phyloP scores from a whole-genome alignment of 768 basidiomycete species.

The Suillus americanus region DNA sequence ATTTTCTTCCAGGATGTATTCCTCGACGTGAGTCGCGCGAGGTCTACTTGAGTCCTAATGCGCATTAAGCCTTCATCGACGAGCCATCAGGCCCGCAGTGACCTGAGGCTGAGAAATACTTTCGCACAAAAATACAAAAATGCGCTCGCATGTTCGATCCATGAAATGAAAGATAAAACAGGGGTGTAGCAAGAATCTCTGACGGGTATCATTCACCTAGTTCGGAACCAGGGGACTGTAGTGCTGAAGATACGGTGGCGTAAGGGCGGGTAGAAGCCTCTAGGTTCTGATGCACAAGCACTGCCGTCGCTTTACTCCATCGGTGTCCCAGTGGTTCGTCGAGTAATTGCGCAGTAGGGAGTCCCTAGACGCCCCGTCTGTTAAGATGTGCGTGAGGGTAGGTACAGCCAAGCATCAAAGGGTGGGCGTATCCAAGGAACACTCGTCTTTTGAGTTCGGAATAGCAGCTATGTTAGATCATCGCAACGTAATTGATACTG shows the following conservation, averaged over 20 bases:
- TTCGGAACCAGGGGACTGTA: neutral
- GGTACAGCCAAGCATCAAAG: neutral
- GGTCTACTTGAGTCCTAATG: neutral
- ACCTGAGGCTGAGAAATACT: neutral
- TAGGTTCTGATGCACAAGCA: neutral
- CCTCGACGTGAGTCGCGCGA: neutral
- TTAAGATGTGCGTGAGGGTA: neutral
- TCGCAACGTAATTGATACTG: neutral
- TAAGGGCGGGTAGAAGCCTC: neutral
- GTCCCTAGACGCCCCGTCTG: neutral
- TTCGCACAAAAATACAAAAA: neutral
- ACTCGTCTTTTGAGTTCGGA: neutral
- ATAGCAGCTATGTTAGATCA: neutral
- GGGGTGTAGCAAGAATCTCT: neutral
- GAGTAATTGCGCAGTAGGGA: neutral
- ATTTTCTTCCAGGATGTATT: neutral
- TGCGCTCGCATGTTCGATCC: neutral
- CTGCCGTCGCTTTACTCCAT: neutral
- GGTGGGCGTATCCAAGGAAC: neutral
- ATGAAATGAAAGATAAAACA: neutral
- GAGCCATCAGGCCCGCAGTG: neutral
- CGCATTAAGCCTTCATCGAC: neutral
- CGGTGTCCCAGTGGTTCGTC: neutral
- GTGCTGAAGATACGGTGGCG: neutral
- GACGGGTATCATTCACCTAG: neutral